Evolutionary conservation across 148 eudicot species (phyloP), one percentile per base, ranked within the genome.

Genomic region (Vaccinium macrocarpon): DNA sequence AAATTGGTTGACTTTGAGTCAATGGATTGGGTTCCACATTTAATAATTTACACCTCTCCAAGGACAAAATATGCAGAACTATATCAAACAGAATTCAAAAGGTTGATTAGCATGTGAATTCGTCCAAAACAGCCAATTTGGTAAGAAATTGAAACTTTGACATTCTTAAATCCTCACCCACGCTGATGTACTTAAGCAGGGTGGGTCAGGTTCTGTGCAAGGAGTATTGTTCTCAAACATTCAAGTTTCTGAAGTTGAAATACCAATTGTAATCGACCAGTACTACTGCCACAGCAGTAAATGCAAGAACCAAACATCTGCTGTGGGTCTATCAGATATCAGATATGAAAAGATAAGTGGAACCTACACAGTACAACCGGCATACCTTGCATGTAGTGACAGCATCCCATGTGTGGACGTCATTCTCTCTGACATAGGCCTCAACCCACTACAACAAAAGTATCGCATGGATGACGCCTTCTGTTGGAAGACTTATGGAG

Each of bases 251-350:
- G 94, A 93, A 86, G 99, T 96, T 66, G 89, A 94, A 87, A 84
- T 91, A n/a, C 99, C 99, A 10, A 94, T 96, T 4, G 90, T 96
- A 25, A 96, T 96, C 29, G 98, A 96, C 87, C 99, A 96, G 79
- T 96, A 86, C 87, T 96, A 94, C 76, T 96, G 99, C 52, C 95
- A 96, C 90, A 91, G 93, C 85, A 89, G 85, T 49, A 86, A 29
- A n/a, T 96, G 99, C 94, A 89, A 82, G 86, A 96, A 96, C 86
- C 92, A 93, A 83, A 90, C 97, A 23, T 71, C 93, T 52, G 98
- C 99, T 3, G 97, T 96, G 83, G 86, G 92, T 51, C 89, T 96
- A 87, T 94, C 99, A 86, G 97, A 93, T 59, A 88, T 96, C 71
- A 90, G 90, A 32, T 96, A 90, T 49, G 97, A 90, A 85, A 92